Base-by-base conservation (phyloP, 2,329 filamentous ascomycete genomes). In the Westerdykella sp. region DNA sequence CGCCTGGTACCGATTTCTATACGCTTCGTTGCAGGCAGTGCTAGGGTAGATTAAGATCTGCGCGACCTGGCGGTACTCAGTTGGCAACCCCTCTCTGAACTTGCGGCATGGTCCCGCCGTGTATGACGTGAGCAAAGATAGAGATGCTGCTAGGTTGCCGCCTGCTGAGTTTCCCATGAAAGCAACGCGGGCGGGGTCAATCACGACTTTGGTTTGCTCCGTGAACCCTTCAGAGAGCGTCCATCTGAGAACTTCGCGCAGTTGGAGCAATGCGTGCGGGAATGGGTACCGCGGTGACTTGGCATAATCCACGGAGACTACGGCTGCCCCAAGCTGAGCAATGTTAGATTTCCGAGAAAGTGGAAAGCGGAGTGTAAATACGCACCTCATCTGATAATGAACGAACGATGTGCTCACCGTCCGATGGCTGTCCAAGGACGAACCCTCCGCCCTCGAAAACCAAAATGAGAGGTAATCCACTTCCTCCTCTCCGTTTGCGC, bases 151-250 rank as follows among this genome's bases (percentile, higher is more conserved):
- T 12, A 37, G 35, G 35, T 37, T 37, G 11, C 35, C 35, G 35
- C 35, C 35, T n/a, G 35, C 35, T 12, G 35, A 37, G 18, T 37
- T 37, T 15, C 35, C 35, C 35, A 37, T 37, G 35, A 37, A 11
- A 12, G 35, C 35, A 21, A 37, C 35, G 16, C 35, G 35, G 11
- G 13, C 16, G 5, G 13, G 35, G 35, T 37, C 35, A 37, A 37
- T 37, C 4, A 16, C 18, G 11, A 37, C 35, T 11, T 16, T 12
- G 11, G 16, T 12, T 16, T 15, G n/a, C n/a, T 12, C 16, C 12
- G 35, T 10, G 12, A 12, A 12, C 11, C 18, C 16, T 15, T 12
- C 12, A 16, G 35, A 37, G 12, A 37, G 10, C 12, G 12, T n/a
- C 35, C 35, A 37, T 37, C 16, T n/a, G 12, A 37, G 35, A 12